Percentiles rank a stretch among this genome's conserved stretches.
Evolutionary conservation across 768 basidiomycete genomes (phyloP).

Genomic region (Pisolithus marmoratus): DNA sequence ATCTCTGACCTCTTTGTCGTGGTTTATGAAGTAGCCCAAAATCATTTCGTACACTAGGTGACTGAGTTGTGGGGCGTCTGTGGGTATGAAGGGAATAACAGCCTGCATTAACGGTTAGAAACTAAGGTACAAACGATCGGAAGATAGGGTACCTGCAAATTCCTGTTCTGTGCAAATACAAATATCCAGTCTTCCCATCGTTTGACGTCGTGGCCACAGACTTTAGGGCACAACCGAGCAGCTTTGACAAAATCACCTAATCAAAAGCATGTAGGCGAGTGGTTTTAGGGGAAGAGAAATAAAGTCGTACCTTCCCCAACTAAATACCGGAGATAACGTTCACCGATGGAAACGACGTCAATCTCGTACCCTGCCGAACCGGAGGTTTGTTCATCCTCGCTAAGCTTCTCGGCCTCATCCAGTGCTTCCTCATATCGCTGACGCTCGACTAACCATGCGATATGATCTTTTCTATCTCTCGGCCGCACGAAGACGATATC

Average conservation of each 20-base stretch:
- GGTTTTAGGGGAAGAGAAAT: neutral
- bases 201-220: constrained; percentile 71
- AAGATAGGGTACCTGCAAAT: constrained; percentile 57
- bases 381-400: constrained; percentile 18
- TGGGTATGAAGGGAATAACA: constrained; percentile 88
- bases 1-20: constrained; percentile 61
- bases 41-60: constrained; percentile 94
- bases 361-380: constrained; percentile 37
- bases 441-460: constrained; percentile 87
- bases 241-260: constrained; percentile 69
- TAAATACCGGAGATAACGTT: constrained; percentile 83
- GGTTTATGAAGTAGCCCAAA: constrained; percentile 75
- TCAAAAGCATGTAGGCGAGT: neutral
- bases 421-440: constrained; percentile 87
- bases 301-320: constrained; percentile 60
- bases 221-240: constrained; percentile 76
- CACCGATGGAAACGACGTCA: constrained; percentile 67
- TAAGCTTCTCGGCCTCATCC: constrained; percentile 67
- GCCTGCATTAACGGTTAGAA: constrained; percentile 38
- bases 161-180: constrained; percentile 72
- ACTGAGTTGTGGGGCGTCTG: constrained; percentile 70
- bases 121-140: neutral
- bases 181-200: constrained; percentile 98
- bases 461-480: constrained; percentile 84
- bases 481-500: constrained; percentile 85